Base-by-base conservation (phyloP, 805 yeast species). In the Ogataea philodendri region DNA sequence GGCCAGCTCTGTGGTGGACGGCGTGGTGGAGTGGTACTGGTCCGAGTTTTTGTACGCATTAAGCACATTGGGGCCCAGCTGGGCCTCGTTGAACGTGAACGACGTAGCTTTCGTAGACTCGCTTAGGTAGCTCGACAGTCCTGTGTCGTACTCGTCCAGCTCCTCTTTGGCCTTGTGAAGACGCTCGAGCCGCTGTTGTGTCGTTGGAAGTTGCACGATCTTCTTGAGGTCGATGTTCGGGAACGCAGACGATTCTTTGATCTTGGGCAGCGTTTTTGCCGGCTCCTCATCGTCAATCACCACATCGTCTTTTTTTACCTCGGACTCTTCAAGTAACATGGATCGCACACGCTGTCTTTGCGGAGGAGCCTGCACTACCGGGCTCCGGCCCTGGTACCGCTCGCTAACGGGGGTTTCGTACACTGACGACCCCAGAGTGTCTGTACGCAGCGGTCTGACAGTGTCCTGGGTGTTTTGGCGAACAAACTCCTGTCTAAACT, bases 21-120 rank as follows among this genome's bases (percentile, higher is more conserved):
- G 35, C 5, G 43, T 35, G 23, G 32, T 30, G n/a, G 48, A 35
- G 11, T 46, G 48, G 37, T 22, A 41, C 9, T 60, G 75, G 5
- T 74, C 66, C 1, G 84, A 83, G 49, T 79, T 78, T 23, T 75
- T 78, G 54, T 79, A 81, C 2, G 86, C 87, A 36, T 72, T 76
- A 19, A 72, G 63, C 2, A 82, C 88, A 42, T 78, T 71, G 13
- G 66, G 67, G 0, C 79, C 78, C 32, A 72, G 20, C 18, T 41
- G 45, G 15, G 49, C 32, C 18, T 52, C 57, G 15, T 32, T 42
- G 24, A 22, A 40, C 15, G 37, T 24, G 34, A 43, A 36, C 15
- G 47, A 34, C n/a, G 34, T 37, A 6, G 24, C 20, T 20, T 45
- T 48, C 30, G 45, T 44, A 1, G 44, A 32, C 15, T 43, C 37